Base-by-base conservation (phyloP, 768 basidiomycete genomes). In the Collybia mongolica region DNA sequence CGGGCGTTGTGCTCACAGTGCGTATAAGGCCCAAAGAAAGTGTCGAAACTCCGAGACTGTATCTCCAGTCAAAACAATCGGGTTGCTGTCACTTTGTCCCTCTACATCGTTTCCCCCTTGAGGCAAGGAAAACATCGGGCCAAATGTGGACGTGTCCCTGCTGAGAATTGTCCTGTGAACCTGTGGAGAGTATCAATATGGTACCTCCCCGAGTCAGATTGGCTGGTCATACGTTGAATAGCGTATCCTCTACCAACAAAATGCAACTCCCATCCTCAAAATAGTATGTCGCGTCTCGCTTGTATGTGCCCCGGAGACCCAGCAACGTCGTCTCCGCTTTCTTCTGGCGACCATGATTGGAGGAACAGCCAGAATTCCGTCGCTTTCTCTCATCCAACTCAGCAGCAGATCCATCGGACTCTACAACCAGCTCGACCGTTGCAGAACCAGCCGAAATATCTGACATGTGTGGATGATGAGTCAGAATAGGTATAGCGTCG, bases 1-100 rank as follows among this genome's bases (percentile, higher is more conserved):
- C 23, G 18, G 15, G 36, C 19, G 18, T 18, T 17, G 37, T 5
- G 63, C 86, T 67, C 58, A 88, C 88, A 86, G 60, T 6, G 87
- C 85, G 58, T 90, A 90, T n/a, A 90, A 65, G 1, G 82, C 81
- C 84, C 84, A 88, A 26, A 91, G 74, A 57, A 91, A 86, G 61
- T 84, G 77, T 43, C 78, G 76, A 60, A 91, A 90, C 63, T 90
- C 85, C 2, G 74, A 65, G 7, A 77, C 73, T 0, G 78, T 80
- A 53, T 90, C 85, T 0, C 87, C 88, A 1, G 65, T 64, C 26
- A 90, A 72, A 24, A 80, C 54, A 29, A 91, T 78, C 1, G 89
- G 88, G 50, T 80, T 77, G 20, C 77, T 75, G 58, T 90, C 88
- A 7, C 79, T 81, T 14, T 60, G 63, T 3, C 89, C 89, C 58